Base-by-base conservation (phyloP, 805 yeast species). In the Candida nanaspora region DNA sequence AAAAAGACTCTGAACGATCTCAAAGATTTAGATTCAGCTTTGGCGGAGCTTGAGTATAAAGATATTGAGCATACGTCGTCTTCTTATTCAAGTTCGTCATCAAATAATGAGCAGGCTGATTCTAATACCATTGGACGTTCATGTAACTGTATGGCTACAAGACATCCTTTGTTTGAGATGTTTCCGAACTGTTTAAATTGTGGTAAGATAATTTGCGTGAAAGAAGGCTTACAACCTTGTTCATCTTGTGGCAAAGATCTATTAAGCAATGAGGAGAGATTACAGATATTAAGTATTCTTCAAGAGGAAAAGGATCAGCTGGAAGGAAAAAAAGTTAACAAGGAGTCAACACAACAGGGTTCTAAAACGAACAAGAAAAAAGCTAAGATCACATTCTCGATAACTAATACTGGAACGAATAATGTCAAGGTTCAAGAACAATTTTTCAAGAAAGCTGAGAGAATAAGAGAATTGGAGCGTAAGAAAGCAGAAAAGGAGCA, bases 101-200 rank as follows among this genome's bases (percentile, higher is more conserved):
- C 15, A 7, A 38, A 40, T 15, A 41, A 41, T 14, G 49, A 46
- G 18, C n/a, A n/a, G n/a, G n/a, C n/a, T n/a, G n/a, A n/a, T n/a
- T n/a, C n/a, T n/a, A n/a, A n/a, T n/a, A 33, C 41, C 4, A 53
- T 46, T 2, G 46, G 41, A 40, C 48, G 51, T 40, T 55, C 45
- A 4, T 89, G 98, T 56, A 76, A 82, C 46, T 89, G 98, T 55
- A 85, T 82, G 78, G 97, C 91, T 1, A 75, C 83, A 0, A 68
- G 84, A 44, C 98, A 93, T 55, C 95, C 96, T 3, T 63, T 93
- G 25, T 83, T 87, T 46, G 94, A 86, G 42, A 73, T 83, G 47
- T 93, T 94, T 2, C 98, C 98, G 1, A 93, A 93, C 57, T 93
- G 99, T 53, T 62, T 93, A 32, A 80, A 83, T 44, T 93, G 99